Percentiles rank a stretch among this genome's conserved stretches.
Evolutionary conservation across 352 stramenopile species (phyloP).

Genomic region (Phytophthora colocasiae): DNA sequence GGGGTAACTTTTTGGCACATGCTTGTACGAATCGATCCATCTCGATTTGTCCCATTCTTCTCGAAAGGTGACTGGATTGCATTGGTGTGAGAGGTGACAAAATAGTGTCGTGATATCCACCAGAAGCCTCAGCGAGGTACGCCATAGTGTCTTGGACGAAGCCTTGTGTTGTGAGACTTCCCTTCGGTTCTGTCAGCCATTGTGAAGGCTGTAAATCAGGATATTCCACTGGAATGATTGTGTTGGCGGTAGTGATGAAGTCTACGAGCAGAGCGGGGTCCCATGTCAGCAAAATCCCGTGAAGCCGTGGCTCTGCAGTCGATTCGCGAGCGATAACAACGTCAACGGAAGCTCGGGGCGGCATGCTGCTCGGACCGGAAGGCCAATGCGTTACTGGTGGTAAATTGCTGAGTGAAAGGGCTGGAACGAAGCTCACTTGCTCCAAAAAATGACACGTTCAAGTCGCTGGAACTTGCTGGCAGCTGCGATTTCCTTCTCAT

Average conservation of each 20-base stretch:
- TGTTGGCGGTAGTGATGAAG: conserved; percentile 39
- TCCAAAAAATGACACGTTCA: conserved; percentile 19
- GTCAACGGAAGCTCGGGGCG: conserved; percentile 23
- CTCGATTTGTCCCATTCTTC: conserved; percentile 46
- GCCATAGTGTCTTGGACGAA: conserved; percentile 37
- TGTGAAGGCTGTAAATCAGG: conserved; percentile 22
- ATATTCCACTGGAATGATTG: conserved; percentile 29
- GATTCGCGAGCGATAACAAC: conserved; percentile 15
- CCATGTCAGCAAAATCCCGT: conserved; percentile 30
- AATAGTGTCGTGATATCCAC: conserved; percentile 17
- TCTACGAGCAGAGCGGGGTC: conserved; percentile 19
- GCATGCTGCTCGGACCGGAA: conserved; percentile 11
- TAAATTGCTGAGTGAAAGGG: conserved; percentile 26
- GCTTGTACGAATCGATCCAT: conserved; percentile 53
- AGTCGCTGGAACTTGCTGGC: conserved; percentile 17
- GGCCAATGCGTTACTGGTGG: background rate
- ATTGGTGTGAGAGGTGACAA: conserved; percentile 37
- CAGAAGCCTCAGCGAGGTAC: conserved; percentile 35
- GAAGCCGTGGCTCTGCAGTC: conserved; percentile 1
- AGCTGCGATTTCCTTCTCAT: conserved; percentile 13
- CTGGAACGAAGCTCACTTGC: background rate
- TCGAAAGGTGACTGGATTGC: conserved; percentile 38
- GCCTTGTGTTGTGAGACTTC: conserved; percentile 33
- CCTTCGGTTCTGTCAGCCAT: conserved; percentile 40
- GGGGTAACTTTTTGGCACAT: conserved; percentile 36